These are phyloP conservation scores for Metschnikowia baotianmanensis DNA, from an alignment of 805 yeast genomes.

Conservation along the genomic window DNA sequence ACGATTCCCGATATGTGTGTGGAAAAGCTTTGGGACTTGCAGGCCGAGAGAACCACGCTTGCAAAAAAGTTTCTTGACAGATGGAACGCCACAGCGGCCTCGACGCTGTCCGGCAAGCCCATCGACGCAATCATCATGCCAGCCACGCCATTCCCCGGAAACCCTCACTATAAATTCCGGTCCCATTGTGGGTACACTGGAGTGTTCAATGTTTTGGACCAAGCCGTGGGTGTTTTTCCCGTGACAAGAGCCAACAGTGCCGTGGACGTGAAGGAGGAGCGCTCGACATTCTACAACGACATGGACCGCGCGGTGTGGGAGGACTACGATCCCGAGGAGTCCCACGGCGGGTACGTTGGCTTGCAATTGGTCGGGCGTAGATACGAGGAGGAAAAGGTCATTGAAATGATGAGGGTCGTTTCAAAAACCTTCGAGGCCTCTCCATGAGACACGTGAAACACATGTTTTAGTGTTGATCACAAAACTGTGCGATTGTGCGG, in stretches of 20 bases:
- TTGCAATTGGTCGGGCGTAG: slow-evolving; percentile 64
- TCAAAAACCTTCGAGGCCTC: not conserved
- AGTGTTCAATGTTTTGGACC: slow-evolving; percentile 27
- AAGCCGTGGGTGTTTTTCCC: slow-evolving; percentile 44
- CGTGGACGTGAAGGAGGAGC: slow-evolving; percentile 29
- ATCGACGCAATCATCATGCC: slow-evolving; percentile 51
- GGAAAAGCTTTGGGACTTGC: slow-evolving; percentile 41
- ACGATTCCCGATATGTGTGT: slow-evolving; percentile 34
- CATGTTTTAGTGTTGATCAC: too few species aligned
- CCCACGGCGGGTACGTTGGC: slow-evolving; percentile 61
- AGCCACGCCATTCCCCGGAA: slow-evolving; percentile 45
- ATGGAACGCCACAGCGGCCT: slow-evolving; percentile 32
- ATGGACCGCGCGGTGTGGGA: slow-evolving; percentile 44
- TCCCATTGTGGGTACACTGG: slow-evolving; percentile 49
- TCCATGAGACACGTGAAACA: not conserved
- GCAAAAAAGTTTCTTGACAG: slow-evolving; percentile 34
- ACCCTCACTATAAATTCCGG: slow-evolving; percentile 32
- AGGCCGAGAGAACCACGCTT: slow-evolving; percentile 33
- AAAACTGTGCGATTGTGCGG: too few species aligned
- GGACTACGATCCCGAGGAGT: slow-evolving; percentile 45
- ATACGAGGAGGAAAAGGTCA: slow-evolving; percentile 59
- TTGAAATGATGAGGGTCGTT: slow-evolving; percentile 44
- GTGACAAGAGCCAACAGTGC: slow-evolving; percentile 51
- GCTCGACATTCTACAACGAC: slow-evolving; percentile 31
- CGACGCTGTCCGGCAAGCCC: slow-evolving; percentile 37